Evolutionary conservation across 2,329 filamentous ascomycete species (phyloP).

Genomic region (Lachnellula occidentalis): DNA sequence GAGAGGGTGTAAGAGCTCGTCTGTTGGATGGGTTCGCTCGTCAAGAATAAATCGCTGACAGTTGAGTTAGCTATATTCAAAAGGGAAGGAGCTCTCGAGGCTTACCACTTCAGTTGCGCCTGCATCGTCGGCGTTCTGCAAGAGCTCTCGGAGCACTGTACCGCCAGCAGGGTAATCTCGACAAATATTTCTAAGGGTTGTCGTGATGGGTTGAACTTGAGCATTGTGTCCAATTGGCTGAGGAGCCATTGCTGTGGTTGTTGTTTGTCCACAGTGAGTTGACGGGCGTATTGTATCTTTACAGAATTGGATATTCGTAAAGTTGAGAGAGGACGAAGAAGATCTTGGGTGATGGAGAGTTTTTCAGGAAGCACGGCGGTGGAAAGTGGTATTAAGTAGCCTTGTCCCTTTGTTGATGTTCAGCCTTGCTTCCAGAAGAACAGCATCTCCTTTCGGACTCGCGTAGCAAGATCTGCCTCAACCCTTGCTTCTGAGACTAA

Average conservation of each 20-base stretch:
- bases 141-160: conserved; percentile 77
- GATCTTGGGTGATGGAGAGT: not conserved
- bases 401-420: not conserved
- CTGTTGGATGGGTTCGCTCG: conserved; percentile 20
- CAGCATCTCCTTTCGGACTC: not conserved
- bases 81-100: not conserved
- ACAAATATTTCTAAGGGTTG: conserved; percentile 29
- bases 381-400: not conserved
- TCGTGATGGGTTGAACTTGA: conserved; percentile 26
- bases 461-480: not conserved
- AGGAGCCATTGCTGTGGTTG: conserved; percentile 8
- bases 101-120: conserved; percentile 69
- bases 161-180: conserved; percentile 71
- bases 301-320: not conserved
- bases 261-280: not conserved
- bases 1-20: conserved; percentile 23
- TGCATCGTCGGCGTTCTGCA: conserved; percentile 96
- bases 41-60: conserved; percentile 27
- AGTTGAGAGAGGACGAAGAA: not conserved
- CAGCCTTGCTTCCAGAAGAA: not conserved
- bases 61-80: not conserved
- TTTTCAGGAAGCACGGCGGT: not conserved
- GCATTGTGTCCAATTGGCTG: conserved; percentile 15
- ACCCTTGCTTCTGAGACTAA: too few species aligned
- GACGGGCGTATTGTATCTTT: not conserved